Percentiles rank a stretch among this genome's conserved stretches.
Conservation (phyloP, 768 basidiomycete genomes). For the Xerocomellus chrysenteron region DNA sequence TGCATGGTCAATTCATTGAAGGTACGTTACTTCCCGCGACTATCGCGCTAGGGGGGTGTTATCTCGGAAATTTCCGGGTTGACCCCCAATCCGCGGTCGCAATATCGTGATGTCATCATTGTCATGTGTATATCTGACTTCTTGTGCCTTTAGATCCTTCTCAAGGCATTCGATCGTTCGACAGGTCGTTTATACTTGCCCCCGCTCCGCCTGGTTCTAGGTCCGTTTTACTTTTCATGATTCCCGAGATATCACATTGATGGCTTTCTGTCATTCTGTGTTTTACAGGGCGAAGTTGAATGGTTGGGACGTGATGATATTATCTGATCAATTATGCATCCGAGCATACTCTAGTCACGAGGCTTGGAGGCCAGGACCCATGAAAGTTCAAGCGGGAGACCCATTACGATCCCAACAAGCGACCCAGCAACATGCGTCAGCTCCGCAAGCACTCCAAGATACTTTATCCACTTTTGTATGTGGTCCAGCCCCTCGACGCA, state of each 20-base stretch:
- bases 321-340: slow-evolving; percentile 85
- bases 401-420: slow-evolving; percentile 18
- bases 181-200: slow-evolving; percentile 85
- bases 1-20: slow-evolving; percentile 93
- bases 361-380: slow-evolving; percentile 74
- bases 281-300: slow-evolving; percentile 63
- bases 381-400: slow-evolving; percentile 63
- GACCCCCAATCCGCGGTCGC: neutral
- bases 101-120: slow-evolving; percentile 16
- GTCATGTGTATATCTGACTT: slow-evolving; percentile 20
- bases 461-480: slow-evolving; percentile 58
- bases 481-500: slow-evolving; percentile 20
- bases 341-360: slow-evolving; percentile 81
- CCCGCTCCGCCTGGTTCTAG: slow-evolving; percentile 79
- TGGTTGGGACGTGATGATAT: slow-evolving; percentile 88
- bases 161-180: slow-evolving; percentile 87
- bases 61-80: slow-evolving; percentile 16
- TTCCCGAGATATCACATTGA: slow-evolving; percentile 3
- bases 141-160: slow-evolving; percentile 50
- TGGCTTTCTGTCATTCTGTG: slow-evolving; percentile 9
- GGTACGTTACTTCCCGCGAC: slow-evolving; percentile 49
- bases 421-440: slow-evolving; percentile 21
- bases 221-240: slow-evolving; percentile 47
- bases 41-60: neutral
- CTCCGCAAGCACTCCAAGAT: slow-evolving; percentile 44